phyloP scores from a whole-genome alignment of 257 asterid genomes.

The Ajuga chamaepitys region DNA sequence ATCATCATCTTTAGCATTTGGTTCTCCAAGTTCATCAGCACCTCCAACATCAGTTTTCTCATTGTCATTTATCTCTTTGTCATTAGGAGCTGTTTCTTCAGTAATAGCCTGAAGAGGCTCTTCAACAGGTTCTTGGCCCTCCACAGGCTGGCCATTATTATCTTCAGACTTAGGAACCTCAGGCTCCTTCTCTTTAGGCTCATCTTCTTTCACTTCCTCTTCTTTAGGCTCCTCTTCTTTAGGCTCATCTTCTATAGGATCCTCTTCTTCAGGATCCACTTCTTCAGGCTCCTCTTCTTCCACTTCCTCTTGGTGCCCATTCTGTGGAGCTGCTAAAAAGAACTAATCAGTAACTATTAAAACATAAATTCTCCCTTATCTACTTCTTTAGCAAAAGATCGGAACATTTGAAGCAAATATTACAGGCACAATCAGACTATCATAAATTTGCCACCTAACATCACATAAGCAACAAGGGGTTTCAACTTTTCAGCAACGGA shows the following conservation, averaged over 20 bases:
- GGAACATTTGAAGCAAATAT: background rate
- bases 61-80: background rate
- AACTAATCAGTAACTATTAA: background rate
- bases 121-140: slow-evolving; percentile 25
- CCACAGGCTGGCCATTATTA: slow-evolving; percentile 15
- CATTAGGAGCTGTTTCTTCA: slow-evolving; percentile 27
- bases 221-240: slow-evolving; percentile 15
- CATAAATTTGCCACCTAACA: background rate
- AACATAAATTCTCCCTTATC: background rate
- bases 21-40: slow-evolving; percentile 21
- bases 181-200: slow-evolving; percentile 12
- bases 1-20: slow-evolving; percentile 32
- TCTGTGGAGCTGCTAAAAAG: slow-evolving; percentile 23
- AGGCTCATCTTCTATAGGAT: slow-evolving; percentile 18
- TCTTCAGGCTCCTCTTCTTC: slow-evolving; percentile 9
- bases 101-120: slow-evolving; percentile 19
- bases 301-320: slow-evolving; percentile 27
- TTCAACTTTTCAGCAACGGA: background rate
- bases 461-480: too few relatives aligned
- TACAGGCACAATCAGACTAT: background rate
- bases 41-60: slow-evolving; percentile 26
- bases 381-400: background rate
- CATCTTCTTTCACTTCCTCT: slow-evolving; percentile 25
- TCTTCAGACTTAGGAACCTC: slow-evolving; percentile 32
- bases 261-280: slow-evolving; percentile 14